phyloP scores from a whole-genome alignment of 1,139 yeast species.

The Kodamaea plutei region DNA sequence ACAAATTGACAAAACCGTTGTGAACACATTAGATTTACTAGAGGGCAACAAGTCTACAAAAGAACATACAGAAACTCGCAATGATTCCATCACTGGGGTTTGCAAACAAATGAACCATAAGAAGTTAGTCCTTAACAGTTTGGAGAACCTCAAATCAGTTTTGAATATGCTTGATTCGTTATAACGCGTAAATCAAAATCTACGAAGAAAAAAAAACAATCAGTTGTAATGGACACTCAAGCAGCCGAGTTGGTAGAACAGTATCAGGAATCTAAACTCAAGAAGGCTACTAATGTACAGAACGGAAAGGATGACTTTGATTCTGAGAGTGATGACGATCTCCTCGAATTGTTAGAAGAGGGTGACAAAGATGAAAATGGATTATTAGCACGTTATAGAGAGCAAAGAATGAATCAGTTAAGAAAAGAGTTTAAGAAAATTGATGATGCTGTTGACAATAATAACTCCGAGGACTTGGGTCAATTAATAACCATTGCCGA shows the following conservation, averaged over 20 bases:
- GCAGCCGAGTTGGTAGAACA: conserved; percentile 34
- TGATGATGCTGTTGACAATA: conserved; percentile 26
- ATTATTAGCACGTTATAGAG: conserved; percentile 36
- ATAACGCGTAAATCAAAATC: not conserved
- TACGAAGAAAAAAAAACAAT: not conserved
- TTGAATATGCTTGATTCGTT: not conserved
- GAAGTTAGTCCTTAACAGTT: conserved; percentile 1
- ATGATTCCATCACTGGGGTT: no score
- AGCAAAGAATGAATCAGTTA: conserved; percentile 47
- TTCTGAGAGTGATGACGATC: conserved; percentile 24
- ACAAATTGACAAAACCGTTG: conserved; percentile 26
- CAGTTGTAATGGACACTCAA: conserved; percentile 25
- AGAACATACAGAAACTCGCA: not conserved
- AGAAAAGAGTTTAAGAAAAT: conserved; percentile 40
- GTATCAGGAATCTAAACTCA: conserved; percentile 37
- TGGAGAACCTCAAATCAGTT: conserved; percentile 1
- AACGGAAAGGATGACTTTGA: conserved; percentile 37
- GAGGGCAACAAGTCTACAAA: not conserved
- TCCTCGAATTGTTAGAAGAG: conserved; percentile 26
- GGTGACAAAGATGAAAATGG: conserved; percentile 35
- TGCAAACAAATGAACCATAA: not conserved
- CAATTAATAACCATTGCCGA: conserved; percentile 32
- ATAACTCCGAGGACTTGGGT: conserved; percentile 39
- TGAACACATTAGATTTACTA: conserved; percentile 20
- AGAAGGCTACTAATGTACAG: conserved; percentile 14